A percentile compares a stretch with the other conserved stretches of the same genome.
Conservation (phyloP, 305 asterid species). For the Lippia alba region DNA sequence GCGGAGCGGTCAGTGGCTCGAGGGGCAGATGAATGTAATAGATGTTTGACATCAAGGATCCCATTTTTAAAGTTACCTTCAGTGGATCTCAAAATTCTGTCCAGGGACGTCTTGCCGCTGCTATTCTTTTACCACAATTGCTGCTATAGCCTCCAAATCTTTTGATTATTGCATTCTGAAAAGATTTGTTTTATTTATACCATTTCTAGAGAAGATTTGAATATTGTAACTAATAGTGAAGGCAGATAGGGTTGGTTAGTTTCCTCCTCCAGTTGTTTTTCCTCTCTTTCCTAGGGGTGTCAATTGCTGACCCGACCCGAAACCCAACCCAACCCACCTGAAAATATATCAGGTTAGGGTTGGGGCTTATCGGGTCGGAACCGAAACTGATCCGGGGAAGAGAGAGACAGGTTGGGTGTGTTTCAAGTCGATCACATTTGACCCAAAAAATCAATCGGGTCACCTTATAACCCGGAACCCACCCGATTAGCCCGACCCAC, state of each 20-base stretch:
- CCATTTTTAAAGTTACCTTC: slow-evolving; percentile 80
- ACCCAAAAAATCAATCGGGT: no score
- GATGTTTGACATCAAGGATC: slow-evolving; percentile 70
- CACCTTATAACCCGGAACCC: no score
- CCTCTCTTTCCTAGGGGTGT: slow-evolving; percentile 84
- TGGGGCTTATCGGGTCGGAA: no score
- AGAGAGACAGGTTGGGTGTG: no score
- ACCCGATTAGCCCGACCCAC: no score
- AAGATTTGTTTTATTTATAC: background rate
- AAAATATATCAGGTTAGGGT: no score
- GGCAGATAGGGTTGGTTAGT: background rate
- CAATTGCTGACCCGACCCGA: no score
- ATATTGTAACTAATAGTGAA: slow-evolving; percentile 5
- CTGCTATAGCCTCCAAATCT: slow-evolving; percentile 55
- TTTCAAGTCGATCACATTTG: no score
- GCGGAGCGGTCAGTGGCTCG: no score
- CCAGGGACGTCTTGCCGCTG: slow-evolving; percentile 62
- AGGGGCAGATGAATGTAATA: no score
- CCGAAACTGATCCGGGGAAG: no score
- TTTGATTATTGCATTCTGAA: slow-evolving; percentile 65
- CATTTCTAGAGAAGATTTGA: background rate
- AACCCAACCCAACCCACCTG: no score
- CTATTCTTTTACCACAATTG: slow-evolving; percentile 42
- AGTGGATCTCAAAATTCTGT: slow-evolving; percentile 63
- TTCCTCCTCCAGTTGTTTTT: slow-evolving; percentile 70